Evolutionary conservation across 1,284 basidiomycete genomes (phyloP), one percentile per base, ranked within the genome.

Genomic region (Trichosporon faecale): DNA sequence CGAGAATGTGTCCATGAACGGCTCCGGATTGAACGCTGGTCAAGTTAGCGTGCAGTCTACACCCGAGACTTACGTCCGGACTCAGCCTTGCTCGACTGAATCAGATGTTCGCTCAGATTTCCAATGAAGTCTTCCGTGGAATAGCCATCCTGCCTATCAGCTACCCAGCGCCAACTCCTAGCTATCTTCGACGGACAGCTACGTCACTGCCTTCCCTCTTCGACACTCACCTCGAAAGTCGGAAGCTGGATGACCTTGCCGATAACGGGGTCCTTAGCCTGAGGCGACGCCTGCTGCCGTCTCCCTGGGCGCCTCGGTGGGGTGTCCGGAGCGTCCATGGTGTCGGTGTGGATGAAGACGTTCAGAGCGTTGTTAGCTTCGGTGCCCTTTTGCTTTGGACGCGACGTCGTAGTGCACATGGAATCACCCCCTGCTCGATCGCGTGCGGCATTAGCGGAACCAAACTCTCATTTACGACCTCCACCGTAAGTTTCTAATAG

Each of bases 1-100:
- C 78, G 98, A 95, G 76, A 99, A 96, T 0, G 92, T 94, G 66
- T 88, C 86, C 72, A 98, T 92, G 84, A 98, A 98, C 0, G 97
- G 94, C 75, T 91, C 89, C 0, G 96, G 94, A 79, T 98, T 91
- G 82, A 98, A 98, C 1, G 95, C 94, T 95, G 75, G 8, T 31
- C 0, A 37, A 2, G 8, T 33, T 16, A 40, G 63, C 14, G 21
- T 1, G 14, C 65, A 27, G 9, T 33, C 16, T 2, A 6, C 2
- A 3, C 18, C 21, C 14, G 14, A 18, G 2, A 75, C 93, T 76
- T 84, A 95, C 93, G 92, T 65, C 92, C 93, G 23, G 93, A 86
- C 76, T 90, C 89, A 25, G 87, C 87, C 80, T 93, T 93, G 57
- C 93, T 95, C 74, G 91, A 88, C 21, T 89, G 84, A 68, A 97